These are phyloP conservation scores for Starmerella riodocensis DNA, from an alignment of 805 yeast species.

Conservation along the genomic window DNA sequence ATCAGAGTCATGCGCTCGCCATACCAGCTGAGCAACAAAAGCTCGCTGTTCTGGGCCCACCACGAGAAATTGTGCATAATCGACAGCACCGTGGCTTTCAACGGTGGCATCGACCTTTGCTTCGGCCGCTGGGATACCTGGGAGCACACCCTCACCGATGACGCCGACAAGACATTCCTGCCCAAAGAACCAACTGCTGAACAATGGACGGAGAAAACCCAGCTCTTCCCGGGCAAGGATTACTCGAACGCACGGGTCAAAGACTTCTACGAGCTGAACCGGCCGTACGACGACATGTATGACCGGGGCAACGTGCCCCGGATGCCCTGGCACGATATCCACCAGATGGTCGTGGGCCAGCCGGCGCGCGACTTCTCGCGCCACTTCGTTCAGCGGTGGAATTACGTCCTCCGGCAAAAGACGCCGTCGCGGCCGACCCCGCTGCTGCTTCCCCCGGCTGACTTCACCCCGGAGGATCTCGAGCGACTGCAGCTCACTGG, in stretches of 20 bases:
- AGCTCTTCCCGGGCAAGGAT: constrained; percentile 90
- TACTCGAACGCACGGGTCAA: constrained; percentile 89
- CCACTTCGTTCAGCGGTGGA: constrained; percentile 97
- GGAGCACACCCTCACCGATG: constrained; percentile 82
- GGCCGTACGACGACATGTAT: constrained; percentile 85
- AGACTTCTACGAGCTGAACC: constrained; percentile 68
- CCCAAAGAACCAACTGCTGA: constrained; percentile 30
- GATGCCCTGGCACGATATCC: constrained; percentile 99
- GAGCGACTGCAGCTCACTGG: constrained; percentile 49
- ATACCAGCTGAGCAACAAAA: constrained; percentile 72
- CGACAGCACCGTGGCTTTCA: constrained; percentile 77
- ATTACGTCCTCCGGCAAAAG: constrained; percentile 79
- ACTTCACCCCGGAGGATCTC: constrained; percentile 61
- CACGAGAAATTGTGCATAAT: constrained; percentile 84
- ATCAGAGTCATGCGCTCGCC: constrained; percentile 89
- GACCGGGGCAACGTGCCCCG: constrained; percentile 71
- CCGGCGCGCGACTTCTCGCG: constrained; percentile 85
- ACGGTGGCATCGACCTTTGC: constrained; percentile 94
- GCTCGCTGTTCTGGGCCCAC: constrained; percentile 96
- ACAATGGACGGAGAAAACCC: constrained; percentile 27
- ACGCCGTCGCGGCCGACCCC: constrained; percentile 93
- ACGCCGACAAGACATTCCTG: constrained; percentile 33
- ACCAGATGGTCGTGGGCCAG: constrained; percentile 89
- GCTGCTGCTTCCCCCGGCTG: constrained; percentile 81
- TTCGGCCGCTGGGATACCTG: constrained; percentile 95